A percentile compares a stretch with the other conserved stretches of the same genome.
These are phyloP conservation scores for Cytospora chrysosperma DNA, from an alignment of 2,329 filamentous ascomycete species.

Conservation along the genomic window DNA sequence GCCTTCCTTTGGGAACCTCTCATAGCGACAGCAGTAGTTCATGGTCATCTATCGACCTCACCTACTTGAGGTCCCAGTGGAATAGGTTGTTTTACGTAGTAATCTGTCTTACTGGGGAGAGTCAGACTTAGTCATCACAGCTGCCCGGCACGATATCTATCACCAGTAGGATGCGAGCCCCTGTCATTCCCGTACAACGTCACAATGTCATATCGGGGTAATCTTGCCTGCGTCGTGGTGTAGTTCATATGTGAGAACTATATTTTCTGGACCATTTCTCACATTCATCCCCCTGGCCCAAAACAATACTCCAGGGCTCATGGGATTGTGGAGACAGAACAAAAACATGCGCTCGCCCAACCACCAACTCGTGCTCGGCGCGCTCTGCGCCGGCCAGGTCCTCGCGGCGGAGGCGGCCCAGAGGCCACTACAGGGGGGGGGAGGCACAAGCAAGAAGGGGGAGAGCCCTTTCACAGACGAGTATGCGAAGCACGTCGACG, in stretches of 20 bases:
- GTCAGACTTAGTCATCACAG: background rate
- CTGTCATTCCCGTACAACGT: background rate
- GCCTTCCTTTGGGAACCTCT: background rate
- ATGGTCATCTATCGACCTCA: background rate
- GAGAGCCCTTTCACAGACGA: conserved; percentile 23
- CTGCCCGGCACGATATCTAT: background rate
- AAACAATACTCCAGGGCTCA: too few species aligned
- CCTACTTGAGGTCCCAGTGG: too few species aligned
- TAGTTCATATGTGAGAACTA: background rate
- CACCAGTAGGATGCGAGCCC: background rate
- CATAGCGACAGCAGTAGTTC: background rate
- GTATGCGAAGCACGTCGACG: conserved; percentile 25
- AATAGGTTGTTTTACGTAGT: too few species aligned
- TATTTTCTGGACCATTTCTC: too few species aligned
- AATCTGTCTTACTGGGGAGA: background rate
- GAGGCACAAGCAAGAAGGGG: background rate
- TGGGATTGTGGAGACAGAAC: background rate
- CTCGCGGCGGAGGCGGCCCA: conserved; percentile 1
- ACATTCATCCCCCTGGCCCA: too few species aligned
- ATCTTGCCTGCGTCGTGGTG: background rate
- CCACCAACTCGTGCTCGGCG: background rate
- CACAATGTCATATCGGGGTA: background rate
- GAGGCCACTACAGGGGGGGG: background rate
- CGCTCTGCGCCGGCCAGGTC: background rate
- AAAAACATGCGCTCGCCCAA: background rate